Evolutionary conservation across 2,329 filamentous ascomycete genomes (phyloP).

Genomic region (Aureobasidium musti): DNA sequence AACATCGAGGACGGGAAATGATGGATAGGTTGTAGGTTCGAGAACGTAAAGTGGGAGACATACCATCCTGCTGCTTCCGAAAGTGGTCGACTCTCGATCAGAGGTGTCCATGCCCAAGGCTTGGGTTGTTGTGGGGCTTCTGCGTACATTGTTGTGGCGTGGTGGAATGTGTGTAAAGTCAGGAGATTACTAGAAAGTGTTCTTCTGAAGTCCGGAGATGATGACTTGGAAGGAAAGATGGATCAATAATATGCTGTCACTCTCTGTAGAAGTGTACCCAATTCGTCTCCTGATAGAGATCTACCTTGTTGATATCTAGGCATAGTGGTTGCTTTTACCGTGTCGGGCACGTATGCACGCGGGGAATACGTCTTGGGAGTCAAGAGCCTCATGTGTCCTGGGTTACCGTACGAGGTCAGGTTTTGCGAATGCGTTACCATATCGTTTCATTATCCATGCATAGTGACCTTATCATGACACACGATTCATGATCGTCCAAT

Average conservation of each 20-base stretch:
- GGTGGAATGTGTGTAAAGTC: background rate
- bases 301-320: conserved; percentile 14
- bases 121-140: conserved; percentile 31
- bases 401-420: conserved; percentile 17
- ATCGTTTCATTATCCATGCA: conserved; percentile 21
- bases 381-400: conserved; percentile 18
- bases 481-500: background rate
- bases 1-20: background rate
- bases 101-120: conserved; percentile 72
- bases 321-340: conserved; percentile 20
- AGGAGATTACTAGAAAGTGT: background rate
- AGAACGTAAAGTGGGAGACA: conserved; percentile 36
- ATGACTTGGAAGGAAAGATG: conserved; percentile 14
- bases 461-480: conserved; percentile 24
- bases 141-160: conserved; percentile 18
- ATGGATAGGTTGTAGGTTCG: background rate
- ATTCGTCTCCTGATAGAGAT: conserved; percentile 2
- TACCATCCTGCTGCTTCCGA: conserved; percentile 73
- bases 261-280: conserved; percentile 2
- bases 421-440: conserved; percentile 15
- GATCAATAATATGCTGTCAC: conserved; percentile 15
- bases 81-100: conserved; percentile 66
- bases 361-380: conserved; percentile 2
- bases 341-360: conserved; percentile 7
- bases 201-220: conserved; percentile 4